Base-by-base conservation (phyloP, 1,139 yeast species). In the Pichia sp. region DNA sequence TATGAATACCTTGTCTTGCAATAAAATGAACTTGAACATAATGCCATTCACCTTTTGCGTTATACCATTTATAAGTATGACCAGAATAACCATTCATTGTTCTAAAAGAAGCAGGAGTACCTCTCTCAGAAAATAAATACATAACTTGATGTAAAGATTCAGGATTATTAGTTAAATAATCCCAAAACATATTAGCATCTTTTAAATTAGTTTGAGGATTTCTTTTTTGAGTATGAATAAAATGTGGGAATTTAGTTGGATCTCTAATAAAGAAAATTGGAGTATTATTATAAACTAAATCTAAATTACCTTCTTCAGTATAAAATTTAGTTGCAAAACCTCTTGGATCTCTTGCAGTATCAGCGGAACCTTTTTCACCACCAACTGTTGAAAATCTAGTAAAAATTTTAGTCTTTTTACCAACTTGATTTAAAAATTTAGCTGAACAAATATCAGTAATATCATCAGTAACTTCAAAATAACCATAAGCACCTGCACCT, bases 371-470 rank as follows among this genome's bases (percentile, higher is more conserved):
- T 53, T 70, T 69, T 69, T 87, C 95, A 57, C 95, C 95, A 60
- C 95, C 95, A 48, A 87, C 96, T 44, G 95, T 86, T 59, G 94
- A 84, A 72, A 86, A 87, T 64, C 96, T 77, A 48, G 88, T 79
- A 60, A 86, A 76, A 55, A 80, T 72, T 62, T 76, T 77, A 59
- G 92, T 84, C 71, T 83, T 84, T 71, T 83, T 83, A 62, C 95
- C 95, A 46, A 81, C 73, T 45, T 79, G 73, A 66, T 78, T 81
- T 59, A 86, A 76, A 66, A 87, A 85, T 50, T 80, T 79, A 45
- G 95, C 83, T 54, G 73, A 72, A 60, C 86, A 78, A 52, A 87
- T 63, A 66, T 87, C 95, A 43, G 85, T 71, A 62, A 87, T 78
- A 58, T 86, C 92, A 64, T 87, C 90, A 36, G 95, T 86, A 55